Conservation (phyloP, 2,329 filamentous ascomycete species). For the Coniochaeta sp. region DNA sequence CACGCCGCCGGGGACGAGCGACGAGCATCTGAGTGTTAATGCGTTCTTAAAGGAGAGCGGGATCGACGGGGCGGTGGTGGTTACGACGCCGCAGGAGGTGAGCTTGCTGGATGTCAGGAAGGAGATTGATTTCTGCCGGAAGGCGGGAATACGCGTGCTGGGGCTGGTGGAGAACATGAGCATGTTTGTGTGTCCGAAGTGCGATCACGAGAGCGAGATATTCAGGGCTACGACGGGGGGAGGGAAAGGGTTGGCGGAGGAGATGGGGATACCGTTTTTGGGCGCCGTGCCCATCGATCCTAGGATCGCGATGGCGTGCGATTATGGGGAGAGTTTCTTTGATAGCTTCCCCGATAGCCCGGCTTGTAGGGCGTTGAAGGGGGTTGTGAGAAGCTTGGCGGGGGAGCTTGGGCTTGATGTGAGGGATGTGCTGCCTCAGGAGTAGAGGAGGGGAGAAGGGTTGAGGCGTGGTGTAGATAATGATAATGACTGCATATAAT, state of each 20-base stretch:
- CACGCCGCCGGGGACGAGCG: slow-evolving; percentile 89
- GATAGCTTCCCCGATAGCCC: slow-evolving; percentile 91
- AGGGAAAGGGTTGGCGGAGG: slow-evolving; percentile 69
- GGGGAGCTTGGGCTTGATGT: slow-evolving; percentile 57
- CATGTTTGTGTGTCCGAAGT: slow-evolving; percentile 92
- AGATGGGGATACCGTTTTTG: slow-evolving; percentile 82
- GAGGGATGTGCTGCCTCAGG: slow-evolving; percentile 42
- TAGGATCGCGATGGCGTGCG: slow-evolving; percentile 90
- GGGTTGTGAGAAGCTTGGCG: slow-evolving; percentile 69
- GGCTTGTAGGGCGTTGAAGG: slow-evolving; percentile 73
- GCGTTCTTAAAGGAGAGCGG: slow-evolving; percentile 84
- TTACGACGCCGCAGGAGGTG: slow-evolving; percentile 94
- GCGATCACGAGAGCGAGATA: slow-evolving; percentile 74
- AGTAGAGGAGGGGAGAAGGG: slow-evolving; percentile 12
- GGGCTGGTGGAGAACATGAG: slow-evolving; percentile 98
- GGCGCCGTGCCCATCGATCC: slow-evolving; percentile 89
- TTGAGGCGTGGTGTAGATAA: not conserved
- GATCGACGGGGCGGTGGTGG: slow-evolving; percentile 86
- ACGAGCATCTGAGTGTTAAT: slow-evolving; percentile 94
- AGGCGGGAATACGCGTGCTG: slow-evolving; percentile 82
- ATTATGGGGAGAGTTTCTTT: slow-evolving; percentile 96
- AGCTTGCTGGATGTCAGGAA: slow-evolving; percentile 87
- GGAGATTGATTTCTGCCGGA: slow-evolving; percentile 95
- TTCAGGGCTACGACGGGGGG: slow-evolving; percentile 90
- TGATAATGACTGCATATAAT: not conserved